These are phyloP conservation scores for Alternaria atra DNA, from an alignment of 2,329 filamentous ascomycete genomes.

Conservation along the genomic window DNA sequence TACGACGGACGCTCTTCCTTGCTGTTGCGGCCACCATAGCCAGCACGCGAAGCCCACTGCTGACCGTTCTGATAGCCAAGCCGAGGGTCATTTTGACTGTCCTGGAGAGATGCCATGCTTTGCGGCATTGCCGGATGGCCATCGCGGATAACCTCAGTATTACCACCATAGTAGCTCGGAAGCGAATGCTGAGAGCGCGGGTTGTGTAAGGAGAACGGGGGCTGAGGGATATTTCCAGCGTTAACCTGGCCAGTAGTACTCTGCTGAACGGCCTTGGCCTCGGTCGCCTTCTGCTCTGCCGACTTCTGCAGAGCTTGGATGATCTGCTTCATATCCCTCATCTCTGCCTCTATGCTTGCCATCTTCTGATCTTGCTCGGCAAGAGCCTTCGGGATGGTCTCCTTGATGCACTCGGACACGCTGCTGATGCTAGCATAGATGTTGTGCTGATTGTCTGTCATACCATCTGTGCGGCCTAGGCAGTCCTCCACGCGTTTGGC, in stretches of 20 bases:
- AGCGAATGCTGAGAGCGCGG: conserved; percentile 39
- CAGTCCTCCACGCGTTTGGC: conserved; percentile 24
- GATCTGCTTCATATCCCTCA: conserved; percentile 40
- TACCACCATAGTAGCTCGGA: conserved; percentile 27
- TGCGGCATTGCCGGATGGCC: conserved; percentile 1
- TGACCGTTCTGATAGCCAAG: conserved; percentile 24
- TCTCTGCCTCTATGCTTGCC: conserved; percentile 29
- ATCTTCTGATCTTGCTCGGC: conserved; percentile 37
- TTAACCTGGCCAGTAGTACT: conserved; percentile 5
- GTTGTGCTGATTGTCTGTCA: conserved; percentile 12
- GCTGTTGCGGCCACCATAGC: conserved; percentile 26
- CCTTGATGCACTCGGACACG: conserved; percentile 38
- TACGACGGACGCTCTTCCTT: conserved; percentile 35
- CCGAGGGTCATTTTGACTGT: conserved; percentile 26
- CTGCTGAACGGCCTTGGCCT: conserved; percentile 14
- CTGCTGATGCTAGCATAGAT: conserved; percentile 37
- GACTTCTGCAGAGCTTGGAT: conserved; percentile 37
- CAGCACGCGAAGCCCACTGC: conserved; percentile 25
- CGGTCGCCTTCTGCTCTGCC: conserved; percentile 27
- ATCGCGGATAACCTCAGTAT: conserved; percentile 12
- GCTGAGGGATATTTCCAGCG: conserved; percentile 7
- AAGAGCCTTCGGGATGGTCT: conserved; percentile 35
- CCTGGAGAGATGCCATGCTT: conserved; percentile 17
- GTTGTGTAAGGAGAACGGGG: conserved; percentile 17
- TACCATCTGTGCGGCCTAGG: conserved; percentile 19